Evolutionary conservation across 2,329 filamentous ascomycete species (phyloP).

Genomic region (Colletotrichum echinochloae): DNA sequence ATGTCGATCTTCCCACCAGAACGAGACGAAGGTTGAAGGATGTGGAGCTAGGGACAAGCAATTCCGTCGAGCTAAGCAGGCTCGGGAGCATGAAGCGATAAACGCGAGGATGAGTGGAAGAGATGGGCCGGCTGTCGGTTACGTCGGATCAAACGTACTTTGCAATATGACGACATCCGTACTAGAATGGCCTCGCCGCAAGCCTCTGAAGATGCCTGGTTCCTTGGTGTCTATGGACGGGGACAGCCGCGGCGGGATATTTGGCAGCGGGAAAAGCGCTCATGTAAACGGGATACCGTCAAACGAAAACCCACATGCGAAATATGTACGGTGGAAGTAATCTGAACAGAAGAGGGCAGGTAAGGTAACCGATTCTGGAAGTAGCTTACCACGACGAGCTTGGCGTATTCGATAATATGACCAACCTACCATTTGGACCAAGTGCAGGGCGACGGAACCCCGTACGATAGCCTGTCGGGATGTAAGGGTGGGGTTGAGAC

Average conservation of each 20-base stretch:
- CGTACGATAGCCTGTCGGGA: background rate
- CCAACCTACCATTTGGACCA: background rate
- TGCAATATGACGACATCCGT: constrained; percentile 15
- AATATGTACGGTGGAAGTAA: constrained; percentile 1
- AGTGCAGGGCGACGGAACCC: background rate
- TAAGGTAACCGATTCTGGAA: background rate
- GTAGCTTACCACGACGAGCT: background rate
- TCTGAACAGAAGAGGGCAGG: constrained; percentile 3
- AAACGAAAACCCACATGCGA: constrained; percentile 1
- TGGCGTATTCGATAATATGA: background rate
- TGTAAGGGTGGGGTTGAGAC: background rate
- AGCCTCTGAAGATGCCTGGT: background rate
- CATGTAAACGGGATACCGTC: background rate
- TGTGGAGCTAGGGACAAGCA: constrained; percentile 16
- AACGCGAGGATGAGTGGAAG: constrained; percentile 10
- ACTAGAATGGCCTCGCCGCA: constrained; percentile 20
- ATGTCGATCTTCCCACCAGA: constrained; percentile 29
- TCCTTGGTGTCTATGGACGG: constrained; percentile 4
- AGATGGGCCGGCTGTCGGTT: constrained; percentile 7
- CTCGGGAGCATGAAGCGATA: constrained; percentile 16
- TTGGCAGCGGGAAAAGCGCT: background rate
- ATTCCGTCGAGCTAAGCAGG: background rate
- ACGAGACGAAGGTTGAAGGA: background rate
- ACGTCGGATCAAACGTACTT: constrained; percentile 3
- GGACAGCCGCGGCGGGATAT: constrained; percentile 1